phyloP scores from a whole-genome alignment of 2,329 filamentous ascomycete species.

The Nigrograna mackinnonii region DNA sequence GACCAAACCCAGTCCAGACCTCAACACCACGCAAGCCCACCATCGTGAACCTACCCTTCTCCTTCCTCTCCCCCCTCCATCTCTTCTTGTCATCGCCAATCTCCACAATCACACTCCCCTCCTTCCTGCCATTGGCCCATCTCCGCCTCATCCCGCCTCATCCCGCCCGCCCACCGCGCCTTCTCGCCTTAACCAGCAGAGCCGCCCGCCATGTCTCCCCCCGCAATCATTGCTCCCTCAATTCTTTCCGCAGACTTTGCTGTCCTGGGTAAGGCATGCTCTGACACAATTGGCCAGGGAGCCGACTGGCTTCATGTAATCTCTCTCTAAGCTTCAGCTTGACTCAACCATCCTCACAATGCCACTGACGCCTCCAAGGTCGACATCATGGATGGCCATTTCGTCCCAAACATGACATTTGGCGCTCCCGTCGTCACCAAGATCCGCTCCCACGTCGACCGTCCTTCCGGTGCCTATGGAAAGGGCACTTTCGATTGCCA shows the following conservation, averaged over 20 bases:
- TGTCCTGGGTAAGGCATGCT: constrained; percentile 82
- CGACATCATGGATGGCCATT: constrained; percentile 98
- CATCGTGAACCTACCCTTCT: no score
- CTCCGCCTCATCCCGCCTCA: background rate
- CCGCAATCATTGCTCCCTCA: constrained; percentile 95
- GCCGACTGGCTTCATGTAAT: constrained; percentile 59
- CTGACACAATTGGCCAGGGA: constrained; percentile 80
- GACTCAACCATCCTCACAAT: constrained; percentile 7
- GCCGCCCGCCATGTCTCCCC: constrained; percentile 71
- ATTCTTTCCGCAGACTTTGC: constrained; percentile 97
- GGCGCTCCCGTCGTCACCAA: constrained; percentile 93
- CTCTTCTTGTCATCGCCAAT: background rate
- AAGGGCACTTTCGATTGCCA: constrained; percentile 98
- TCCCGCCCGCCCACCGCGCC: constrained; percentile 2
- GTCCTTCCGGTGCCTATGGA: constrained; percentile 69
- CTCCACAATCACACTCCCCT: background rate
- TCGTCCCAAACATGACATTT: constrained; percentile 98
- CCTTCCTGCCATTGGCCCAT: background rate
- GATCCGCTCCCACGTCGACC: constrained; percentile 83
- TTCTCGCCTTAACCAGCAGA: constrained; percentile 12
- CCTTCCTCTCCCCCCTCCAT: background rate
- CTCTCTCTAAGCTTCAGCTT: constrained; percentile 3
- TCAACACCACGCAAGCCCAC: constrained; percentile 30
- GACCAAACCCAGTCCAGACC: constrained; percentile 4
- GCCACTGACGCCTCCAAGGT: constrained; percentile 80